phyloP scores from a whole-genome alignment of 225 moss, liverwort and hornwort genomes.

The Thuidium tamariscinum region DNA sequence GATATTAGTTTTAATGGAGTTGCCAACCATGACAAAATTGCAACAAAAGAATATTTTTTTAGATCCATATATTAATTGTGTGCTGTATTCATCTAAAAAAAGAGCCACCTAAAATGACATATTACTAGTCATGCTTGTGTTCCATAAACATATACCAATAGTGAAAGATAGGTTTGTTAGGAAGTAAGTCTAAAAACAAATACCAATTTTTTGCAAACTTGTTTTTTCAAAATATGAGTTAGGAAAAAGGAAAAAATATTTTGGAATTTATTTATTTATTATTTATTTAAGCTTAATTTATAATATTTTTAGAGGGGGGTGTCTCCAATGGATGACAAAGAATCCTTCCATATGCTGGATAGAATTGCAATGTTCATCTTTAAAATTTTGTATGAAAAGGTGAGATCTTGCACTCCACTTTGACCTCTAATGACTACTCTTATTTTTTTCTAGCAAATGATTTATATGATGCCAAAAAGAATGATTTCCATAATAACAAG shows the following conservation, averaged over 20 bases:
- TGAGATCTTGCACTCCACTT: background rate
- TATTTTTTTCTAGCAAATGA: background rate
- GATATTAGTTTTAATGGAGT: background rate
- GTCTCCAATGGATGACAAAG: rapidly evolving
- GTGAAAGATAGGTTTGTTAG: rapidly evolving
- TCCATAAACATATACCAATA: background rate
- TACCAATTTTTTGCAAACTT: background rate
- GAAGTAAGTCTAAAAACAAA: rapidly evolving
- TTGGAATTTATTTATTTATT: background rate
- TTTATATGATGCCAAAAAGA: rapidly evolving
- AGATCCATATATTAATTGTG: rapidly evolving
- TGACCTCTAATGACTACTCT: background rate
- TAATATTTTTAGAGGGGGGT: rapidly evolving
- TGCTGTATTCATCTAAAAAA: background rate
- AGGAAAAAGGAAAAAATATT: background rate
- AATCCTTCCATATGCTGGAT: no score
- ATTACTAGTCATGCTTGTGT: background rate
- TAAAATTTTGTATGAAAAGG: background rate
- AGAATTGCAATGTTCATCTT: background rate
- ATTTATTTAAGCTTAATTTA: background rate
- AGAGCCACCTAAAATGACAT: background rate
- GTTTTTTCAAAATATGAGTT: background rate
- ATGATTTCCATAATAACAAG: rapidly evolving
- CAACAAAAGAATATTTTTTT: background rate
- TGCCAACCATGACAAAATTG: background rate